Base-by-base conservation (phyloP, 75 land plant genomes). In the Selaginella moellendorffii region DNA sequence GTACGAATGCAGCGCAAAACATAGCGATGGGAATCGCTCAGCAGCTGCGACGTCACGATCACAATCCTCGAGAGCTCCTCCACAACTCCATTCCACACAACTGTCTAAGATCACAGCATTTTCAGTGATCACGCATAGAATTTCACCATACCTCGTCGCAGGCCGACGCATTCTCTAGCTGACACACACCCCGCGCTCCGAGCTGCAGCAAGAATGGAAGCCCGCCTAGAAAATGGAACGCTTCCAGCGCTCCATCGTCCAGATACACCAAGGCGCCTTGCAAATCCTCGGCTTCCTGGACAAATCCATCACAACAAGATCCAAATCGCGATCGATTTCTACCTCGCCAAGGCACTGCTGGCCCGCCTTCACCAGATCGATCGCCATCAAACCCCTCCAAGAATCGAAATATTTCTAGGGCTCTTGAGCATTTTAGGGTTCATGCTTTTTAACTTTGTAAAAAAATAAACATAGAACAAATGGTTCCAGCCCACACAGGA, bases 11-110 rank as follows among this genome's bases (percentile, higher is more conserved):
- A 85, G 22, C 85, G 89, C 29, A 88, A 62, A 53, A 92, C 73
- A 36, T 88, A 83, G 2, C 86, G 82, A 75, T 92, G 97, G 21
- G 86, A 80, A 81, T 92, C 90, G 64, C 90, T 92, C 17, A 92
- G 70, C 29, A 92, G 79, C 30, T 79, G 80, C 59, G 90, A 72
- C 52, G 97, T 88, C 28, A 92, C 72, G 8, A 92, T 69, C 27
- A 88, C 85, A 56, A 85, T 68, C 73, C 85, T 92, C 61, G 62
- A 76, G 2, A 75, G 76, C 31, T 67, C 81, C 30, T 62, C 62
- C 56, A 29, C 51, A 28, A 24, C 63, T 26, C 54, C 30, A 28
- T 63, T 71, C 90, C 85, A 77, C 29, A 67, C 74, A 53, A 64
- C 75, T 52, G 70, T 81, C 96, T 92, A n/a, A n/a, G n/a, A n/a